Base-by-base conservation (phyloP, 208 protist genomes). In the Leishmania tropica region DNA sequence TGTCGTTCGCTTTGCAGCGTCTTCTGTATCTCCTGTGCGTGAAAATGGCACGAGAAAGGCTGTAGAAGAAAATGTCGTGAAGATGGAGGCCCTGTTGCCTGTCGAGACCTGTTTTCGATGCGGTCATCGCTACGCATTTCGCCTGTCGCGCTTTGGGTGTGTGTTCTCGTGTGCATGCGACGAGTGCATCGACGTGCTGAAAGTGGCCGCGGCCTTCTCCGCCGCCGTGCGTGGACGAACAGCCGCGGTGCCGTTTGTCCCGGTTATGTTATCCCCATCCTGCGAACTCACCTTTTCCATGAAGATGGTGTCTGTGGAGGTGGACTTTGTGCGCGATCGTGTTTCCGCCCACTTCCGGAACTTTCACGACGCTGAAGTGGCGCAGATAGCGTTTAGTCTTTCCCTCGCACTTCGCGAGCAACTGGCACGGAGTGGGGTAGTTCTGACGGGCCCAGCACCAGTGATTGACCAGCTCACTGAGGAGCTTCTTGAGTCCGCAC, bases 91-190 rank as follows among this genome's bases (percentile, higher is more conserved):
- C 24, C 62, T 96, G 28, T 85, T 96, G 73, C 40, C 74, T 68
- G 73, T 87, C 65, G 76, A 85, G 79, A 35, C 62, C 42, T 65
- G 83, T 80, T 21, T 96, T 84, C 76, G 31, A 78, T 96, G 93
- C 67, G 80, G 86, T 6, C 48, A 73, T 24, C 73, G 75, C 42
- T 81, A 89, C n/a, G 75, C 40, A 64, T 94, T 96, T 72, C 85
- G 86, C 19, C 75, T 93, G 3, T 93, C 88, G n/a, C 85, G 88
- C 42, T 96, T 93, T 84, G 93, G 93, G 1, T 92, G 93, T 72
- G 89, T 94, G 28, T 96, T 92, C 75, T 72, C 79, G 24, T 96
- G 93, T 68, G 45, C 68, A 8, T 94, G 93, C 65, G 82, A 83
- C 5, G 65, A 80, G 60, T 73, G 78, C 71, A 79, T 93, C 51